These are phyloP conservation scores for Larix kaempferi DNA, from an alignment of 75 land plant species.

Conservation along the genomic window DNA sequence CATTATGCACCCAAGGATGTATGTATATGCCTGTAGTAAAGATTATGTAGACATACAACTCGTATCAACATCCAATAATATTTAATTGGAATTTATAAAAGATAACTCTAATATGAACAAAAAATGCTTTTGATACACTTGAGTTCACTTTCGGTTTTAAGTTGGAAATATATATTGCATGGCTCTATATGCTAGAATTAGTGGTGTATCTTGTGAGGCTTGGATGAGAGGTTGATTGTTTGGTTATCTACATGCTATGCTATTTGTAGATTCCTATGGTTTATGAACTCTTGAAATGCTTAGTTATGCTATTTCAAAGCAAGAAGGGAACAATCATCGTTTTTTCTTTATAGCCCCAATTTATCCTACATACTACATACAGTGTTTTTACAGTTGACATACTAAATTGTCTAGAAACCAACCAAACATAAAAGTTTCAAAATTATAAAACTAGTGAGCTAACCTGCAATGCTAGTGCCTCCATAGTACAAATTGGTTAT, in stretches of 20 bases:
- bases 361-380: not conserved
- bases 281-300: not conserved
- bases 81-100: not conserved
- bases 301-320: not conserved
- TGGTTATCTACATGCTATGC: not conserved
- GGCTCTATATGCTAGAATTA: not conserved
- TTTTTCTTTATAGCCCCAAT: not conserved
- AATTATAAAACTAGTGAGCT: not conserved
- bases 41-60: not conserved
- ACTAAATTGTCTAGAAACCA: not conserved
- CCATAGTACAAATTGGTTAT: constrained; percentile 93
- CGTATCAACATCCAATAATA: not conserved
- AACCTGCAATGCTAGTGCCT: constrained; percentile 90
- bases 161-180: not conserved
- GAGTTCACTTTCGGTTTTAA: too few relatives aligned
- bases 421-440: not conserved
- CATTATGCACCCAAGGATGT: not conserved
- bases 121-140: too few relatives aligned
- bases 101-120: too few relatives aligned
- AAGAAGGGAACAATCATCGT: not conserved
- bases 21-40: too few relatives aligned
- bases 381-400: not conserved
- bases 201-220: not conserved
- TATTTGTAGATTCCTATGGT: not conserved
- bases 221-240: not conserved